Percentiles rank a stretch among this genome's conserved stretches.
Conservation (phyloP, 2,329 filamentous ascomycete species). For the Phyllosticta ampelicida region DNA sequence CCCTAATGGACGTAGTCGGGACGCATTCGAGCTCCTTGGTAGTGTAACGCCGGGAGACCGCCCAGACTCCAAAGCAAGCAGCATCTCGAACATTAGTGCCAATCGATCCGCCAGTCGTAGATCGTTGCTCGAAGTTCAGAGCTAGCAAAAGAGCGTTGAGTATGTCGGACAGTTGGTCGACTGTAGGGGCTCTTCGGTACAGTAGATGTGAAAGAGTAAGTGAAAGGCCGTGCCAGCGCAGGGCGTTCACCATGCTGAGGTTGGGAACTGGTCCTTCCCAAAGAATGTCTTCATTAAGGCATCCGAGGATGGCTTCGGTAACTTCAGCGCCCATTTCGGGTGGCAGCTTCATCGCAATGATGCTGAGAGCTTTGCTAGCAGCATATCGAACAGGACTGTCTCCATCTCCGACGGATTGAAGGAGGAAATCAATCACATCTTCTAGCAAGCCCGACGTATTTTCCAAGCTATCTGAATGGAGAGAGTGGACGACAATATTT, state of each 20-base stretch:
- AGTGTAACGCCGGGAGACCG: constrained; percentile 74
- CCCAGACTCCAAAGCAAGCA: constrained; percentile 94
- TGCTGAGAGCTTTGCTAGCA: constrained; percentile 83
- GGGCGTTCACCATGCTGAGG: constrained; percentile 63
- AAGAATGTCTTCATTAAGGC: constrained; percentile 52
- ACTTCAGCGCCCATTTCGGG: constrained; percentile 75
- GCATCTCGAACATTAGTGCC: constrained; percentile 90
- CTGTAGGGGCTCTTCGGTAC: constrained; percentile 71
- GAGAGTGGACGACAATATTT: constrained; percentile 56
- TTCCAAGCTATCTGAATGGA: constrained; percentile 32
- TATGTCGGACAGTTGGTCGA: constrained; percentile 58
- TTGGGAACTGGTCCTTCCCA: constrained; percentile 45
- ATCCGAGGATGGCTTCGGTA: constrained; percentile 71
- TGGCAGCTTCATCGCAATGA: constrained; percentile 72
- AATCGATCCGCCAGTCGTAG: constrained; percentile 70
- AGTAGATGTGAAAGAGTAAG: constrained; percentile 78
- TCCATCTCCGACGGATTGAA: constrained; percentile 70
- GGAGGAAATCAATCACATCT: constrained; percentile 67
- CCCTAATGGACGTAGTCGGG: constrained; percentile 33
- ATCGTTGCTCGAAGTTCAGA: constrained; percentile 79
- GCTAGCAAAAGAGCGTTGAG: constrained; percentile 68
- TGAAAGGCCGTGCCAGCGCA: constrained; percentile 87
- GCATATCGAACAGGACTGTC: constrained; percentile 86
- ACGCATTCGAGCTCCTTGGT: constrained; percentile 65
- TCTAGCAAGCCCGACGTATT: constrained; percentile 47